A percentile compares a stretch with the other conserved stretches of the same genome.
Evolutionary conservation across 2,329 filamentous ascomycete genomes (phyloP).

Genomic region (Sarocladium kiliense): DNA sequence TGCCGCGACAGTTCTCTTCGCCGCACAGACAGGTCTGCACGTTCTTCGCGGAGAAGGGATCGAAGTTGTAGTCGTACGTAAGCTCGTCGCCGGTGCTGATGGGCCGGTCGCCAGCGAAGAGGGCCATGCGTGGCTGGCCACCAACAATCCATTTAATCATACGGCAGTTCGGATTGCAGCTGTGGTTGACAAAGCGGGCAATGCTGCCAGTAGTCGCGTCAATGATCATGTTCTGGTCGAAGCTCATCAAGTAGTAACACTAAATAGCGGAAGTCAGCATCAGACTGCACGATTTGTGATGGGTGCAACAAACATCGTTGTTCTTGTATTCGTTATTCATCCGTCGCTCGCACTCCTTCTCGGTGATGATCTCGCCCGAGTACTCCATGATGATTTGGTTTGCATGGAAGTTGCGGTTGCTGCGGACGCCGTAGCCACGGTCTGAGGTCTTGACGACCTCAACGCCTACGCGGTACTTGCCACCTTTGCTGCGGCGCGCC

Average conservation of each 20-base stretch:
- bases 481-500: slow-evolving; percentile 68
- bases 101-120: slow-evolving; percentile 85
- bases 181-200: slow-evolving; percentile 97
- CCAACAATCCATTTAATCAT: slow-evolving; percentile 98
- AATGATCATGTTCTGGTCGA: slow-evolving; percentile 97
- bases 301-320: slow-evolving; percentile 65
- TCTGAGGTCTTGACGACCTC: slow-evolving; percentile 90
- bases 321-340: slow-evolving; percentile 94
- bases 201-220: slow-evolving; percentile 95
- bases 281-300: background rate
- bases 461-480: slow-evolving; percentile 86
- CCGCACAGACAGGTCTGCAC: slow-evolving; percentile 63
- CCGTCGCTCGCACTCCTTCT: slow-evolving; percentile 84
- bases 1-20: slow-evolving; percentile 57
- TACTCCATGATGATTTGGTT: slow-evolving; percentile 99
- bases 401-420: slow-evolving; percentile 79
- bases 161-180: slow-evolving; percentile 89
- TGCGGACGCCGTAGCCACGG: slow-evolving; percentile 86
- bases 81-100: slow-evolving; percentile 95
- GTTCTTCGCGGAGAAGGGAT: slow-evolving; percentile 64
- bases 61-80: slow-evolving; percentile 84
- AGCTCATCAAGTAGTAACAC: slow-evolving; percentile 98
- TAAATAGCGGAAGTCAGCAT: slow-evolving; percentile 28
- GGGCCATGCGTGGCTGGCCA: slow-evolving; percentile 89
- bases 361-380: slow-evolving; percentile 94